phyloP scores from a whole-genome alignment of 306 rosid genomes.

The Sicyos edulis region DNA sequence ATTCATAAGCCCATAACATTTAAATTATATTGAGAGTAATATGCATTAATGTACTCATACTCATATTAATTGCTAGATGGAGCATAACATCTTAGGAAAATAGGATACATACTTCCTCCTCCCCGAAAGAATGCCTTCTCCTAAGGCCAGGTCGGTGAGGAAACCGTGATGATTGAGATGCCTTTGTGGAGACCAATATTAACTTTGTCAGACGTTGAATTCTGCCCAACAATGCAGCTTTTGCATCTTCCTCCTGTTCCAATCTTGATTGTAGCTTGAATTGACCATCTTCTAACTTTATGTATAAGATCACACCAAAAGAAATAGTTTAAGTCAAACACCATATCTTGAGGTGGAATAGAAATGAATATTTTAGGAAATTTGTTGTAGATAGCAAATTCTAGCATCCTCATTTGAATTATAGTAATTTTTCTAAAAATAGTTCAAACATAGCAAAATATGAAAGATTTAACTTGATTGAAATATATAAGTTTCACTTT shows the following conservation, averaged over 20 bases:
- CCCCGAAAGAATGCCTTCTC: slow-evolving; percentile 97
- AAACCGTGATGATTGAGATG: slow-evolving; percentile 58
- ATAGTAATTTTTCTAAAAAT: too few relatives aligned
- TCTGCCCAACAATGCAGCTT: slow-evolving; percentile 90
- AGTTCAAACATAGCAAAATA: too few relatives aligned
- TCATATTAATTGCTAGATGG: background rate
- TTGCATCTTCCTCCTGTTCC: slow-evolving; percentile 99
- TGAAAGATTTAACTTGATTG: too few relatives aligned
- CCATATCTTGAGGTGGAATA: background rate
- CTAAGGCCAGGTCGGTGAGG: slow-evolving; percentile 60
- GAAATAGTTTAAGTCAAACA: slow-evolving; percentile 28
- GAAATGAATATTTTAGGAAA: background rate
- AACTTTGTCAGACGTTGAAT: slow-evolving; percentile 93
- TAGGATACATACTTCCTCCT: slow-evolving; percentile 51
- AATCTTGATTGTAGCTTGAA: slow-evolving; percentile 82
- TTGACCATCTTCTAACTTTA: slow-evolving; percentile 93
- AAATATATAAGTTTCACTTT: too few relatives aligned
- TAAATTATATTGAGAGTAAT: background rate
- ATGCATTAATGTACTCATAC: background rate
- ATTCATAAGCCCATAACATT: background rate
- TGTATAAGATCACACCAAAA: slow-evolving; percentile 34
- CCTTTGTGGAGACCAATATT: slow-evolving; percentile 90
- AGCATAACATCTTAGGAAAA: slow-evolving; percentile 8
- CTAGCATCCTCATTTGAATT: too few relatives aligned
- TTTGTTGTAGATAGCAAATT: too few relatives aligned